Percentiles rank a stretch among this genome's conserved stretches.
Evolutionary conservation across 2,329 filamentous ascomycete species (phyloP).

Genomic region (Xylaria sp.): DNA sequence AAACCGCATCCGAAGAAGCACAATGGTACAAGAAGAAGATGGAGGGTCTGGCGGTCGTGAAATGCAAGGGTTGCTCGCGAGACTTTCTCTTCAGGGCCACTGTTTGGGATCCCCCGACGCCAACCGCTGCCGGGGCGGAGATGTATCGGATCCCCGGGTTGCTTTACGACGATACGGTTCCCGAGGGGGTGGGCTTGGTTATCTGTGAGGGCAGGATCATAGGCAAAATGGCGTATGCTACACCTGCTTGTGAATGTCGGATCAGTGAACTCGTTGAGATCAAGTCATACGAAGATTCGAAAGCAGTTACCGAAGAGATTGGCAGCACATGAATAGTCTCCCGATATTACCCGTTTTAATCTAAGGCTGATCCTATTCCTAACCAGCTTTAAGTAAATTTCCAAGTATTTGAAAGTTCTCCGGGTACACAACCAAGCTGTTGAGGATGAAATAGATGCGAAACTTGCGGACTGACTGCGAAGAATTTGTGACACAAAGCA

Average conservation of each 20-base stretch:
- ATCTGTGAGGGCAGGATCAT: conserved; percentile 23
- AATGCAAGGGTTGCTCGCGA: conserved; percentile 26
- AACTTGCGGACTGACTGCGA: no score
- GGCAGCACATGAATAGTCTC: no score
- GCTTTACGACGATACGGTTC: conserved; percentile 30
- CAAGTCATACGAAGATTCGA: conserved; percentile 7
- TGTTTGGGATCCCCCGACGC: conserved; percentile 21
- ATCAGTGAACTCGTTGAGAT: conserved; percentile 27
- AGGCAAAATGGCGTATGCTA: conserved; percentile 33
- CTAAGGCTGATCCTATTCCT: no score
- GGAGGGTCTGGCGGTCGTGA: conserved; percentile 23
- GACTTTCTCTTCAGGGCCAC: conserved; percentile 27
- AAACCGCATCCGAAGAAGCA: conserved; percentile 28
- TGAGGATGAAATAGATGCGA: no score
- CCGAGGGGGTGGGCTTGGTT: conserved; percentile 26
- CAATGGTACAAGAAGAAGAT: conserved; percentile 31
- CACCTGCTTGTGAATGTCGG: conserved; percentile 27
- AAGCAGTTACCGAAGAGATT: no score
- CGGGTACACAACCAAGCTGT: no score
- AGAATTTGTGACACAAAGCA: no score
- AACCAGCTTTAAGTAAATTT: no score
- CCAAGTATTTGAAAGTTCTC: no score
- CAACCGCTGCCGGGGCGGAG: conserved; percentile 10
- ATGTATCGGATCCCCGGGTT: conserved; percentile 29
- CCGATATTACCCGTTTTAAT: no score